Evolutionary conservation across 2,329 filamentous ascomycete genomes (phyloP), one percentile per base, ranked within the genome.

Genomic region (Byssothecium circinans): DNA sequence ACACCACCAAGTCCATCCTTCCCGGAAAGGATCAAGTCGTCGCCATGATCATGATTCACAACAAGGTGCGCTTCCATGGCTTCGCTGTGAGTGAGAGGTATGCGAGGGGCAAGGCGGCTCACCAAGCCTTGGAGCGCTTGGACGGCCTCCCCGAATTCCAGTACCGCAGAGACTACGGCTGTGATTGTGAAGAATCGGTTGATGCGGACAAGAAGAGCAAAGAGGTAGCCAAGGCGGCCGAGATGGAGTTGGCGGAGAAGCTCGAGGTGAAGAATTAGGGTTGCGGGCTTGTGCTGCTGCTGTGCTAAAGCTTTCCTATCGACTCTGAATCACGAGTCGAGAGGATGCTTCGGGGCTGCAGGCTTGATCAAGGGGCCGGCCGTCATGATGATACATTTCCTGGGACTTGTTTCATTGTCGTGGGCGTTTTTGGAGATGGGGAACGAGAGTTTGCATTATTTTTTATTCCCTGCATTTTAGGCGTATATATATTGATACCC

Each of bases 1-100:
- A 55, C 3, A 54, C 61, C 45, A 70, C 78, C 14, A 64, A 70
- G 1, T 75, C 75, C 1, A 73, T 82, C 57, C 69, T 80, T 2
- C 64, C 76, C 56, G 74, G 39, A 51, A 73, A 43, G 63, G 68
- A 40, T 53, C 60, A 68, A 25, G 81, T 91, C 5, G 75, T 89
- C 0, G 87, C 86, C 6, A 89, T 83, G 19, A 78, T 96, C 7
- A 78, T 95, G 64, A 79, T 96, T 12, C 92, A 97, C 63, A 81
- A 83, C 11, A 68, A 78, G 34, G 80, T 91, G 8, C 70, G 89
- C n/a, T 81, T 83, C 1, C 77, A 83, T 53, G 81, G 78, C 1
- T 74, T 77, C 29, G 82, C 82, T 1, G 81, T 78, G 55, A 90
- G 84, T 41, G 81, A 81, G 0, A 78, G 87, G 38, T 88, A 91